phyloP scores from a whole-genome alignment of 1,139 yeast genomes.

The Nakaseomyces delphensis region DNA sequence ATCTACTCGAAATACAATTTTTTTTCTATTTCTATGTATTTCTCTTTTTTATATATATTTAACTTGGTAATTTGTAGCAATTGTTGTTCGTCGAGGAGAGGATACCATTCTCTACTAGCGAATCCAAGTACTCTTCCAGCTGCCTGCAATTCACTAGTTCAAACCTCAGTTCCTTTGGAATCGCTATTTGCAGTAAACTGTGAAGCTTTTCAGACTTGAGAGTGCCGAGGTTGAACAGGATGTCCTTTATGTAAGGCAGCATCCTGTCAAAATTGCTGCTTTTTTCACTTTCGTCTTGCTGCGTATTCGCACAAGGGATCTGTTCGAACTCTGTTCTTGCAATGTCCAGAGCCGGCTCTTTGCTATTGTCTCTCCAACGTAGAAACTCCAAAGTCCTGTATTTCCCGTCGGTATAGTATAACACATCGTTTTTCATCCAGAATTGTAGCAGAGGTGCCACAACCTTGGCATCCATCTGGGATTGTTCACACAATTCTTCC shows the following conservation, averaged over 20 bases:
- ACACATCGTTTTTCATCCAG: conserved; percentile 50
- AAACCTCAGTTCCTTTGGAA: conserved; percentile 43
- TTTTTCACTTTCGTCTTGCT: background rate
- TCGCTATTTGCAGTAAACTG: conserved; percentile 44
- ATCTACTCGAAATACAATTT: too few relatives aligned
- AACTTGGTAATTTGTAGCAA: conserved; percentile 2
- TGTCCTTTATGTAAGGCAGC: conserved; percentile 43
- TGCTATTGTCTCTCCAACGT: conserved; percentile 11
- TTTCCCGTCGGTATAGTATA: conserved; percentile 22
- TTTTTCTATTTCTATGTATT: background rate
- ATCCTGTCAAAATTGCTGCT: conserved; percentile 9
- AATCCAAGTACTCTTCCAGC: conserved; percentile 35
- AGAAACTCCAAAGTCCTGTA: conserved; percentile 22
- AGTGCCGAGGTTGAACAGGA: conserved; percentile 48
- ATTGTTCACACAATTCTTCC: conserved; percentile 26
- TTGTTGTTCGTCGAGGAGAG: conserved; percentile 2
- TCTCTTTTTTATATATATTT: background rate
- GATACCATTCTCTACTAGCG: conserved; percentile 38
- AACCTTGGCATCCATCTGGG: conserved; percentile 26
- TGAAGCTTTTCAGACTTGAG: conserved; percentile 44
- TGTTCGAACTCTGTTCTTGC: background rate
- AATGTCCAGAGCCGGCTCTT: background rate
- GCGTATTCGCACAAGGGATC: background rate
- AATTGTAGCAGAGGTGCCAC: conserved; percentile 38
- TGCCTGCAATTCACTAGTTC: conserved; percentile 32